These are phyloP conservation scores for Lecanicillium sp. DNA, from an alignment of 2,329 filamentous ascomycete species.

Conservation along the genomic window DNA sequence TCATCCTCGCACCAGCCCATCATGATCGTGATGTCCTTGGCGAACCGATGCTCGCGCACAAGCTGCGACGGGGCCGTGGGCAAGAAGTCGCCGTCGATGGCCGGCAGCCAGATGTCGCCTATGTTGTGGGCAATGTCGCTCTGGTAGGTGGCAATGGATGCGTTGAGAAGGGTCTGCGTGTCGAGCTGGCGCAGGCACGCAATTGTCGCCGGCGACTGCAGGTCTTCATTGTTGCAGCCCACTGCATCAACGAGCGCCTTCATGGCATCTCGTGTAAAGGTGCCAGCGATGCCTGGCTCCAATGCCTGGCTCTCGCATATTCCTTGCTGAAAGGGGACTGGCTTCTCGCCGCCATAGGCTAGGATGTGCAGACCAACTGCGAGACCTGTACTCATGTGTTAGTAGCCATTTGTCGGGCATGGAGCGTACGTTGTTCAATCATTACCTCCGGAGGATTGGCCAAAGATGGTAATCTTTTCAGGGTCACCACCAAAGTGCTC, in stretches of 20 bases:
- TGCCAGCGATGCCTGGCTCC: slow-evolving; percentile 41
- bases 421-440: no score
- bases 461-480: slow-evolving; percentile 9
- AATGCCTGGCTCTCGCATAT: slow-evolving; percentile 41
- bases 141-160: slow-evolving; percentile 33
- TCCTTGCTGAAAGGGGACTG: slow-evolving; percentile 35
- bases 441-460: slow-evolving; percentile 11
- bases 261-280: slow-evolving; percentile 41
- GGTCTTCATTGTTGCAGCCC: slow-evolving; percentile 30
- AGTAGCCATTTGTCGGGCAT: slow-evolving; percentile 8
- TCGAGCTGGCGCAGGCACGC: slow-evolving; percentile 36
- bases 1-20: slow-evolving; percentile 45
- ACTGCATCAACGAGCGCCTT: slow-evolving; percentile 29
- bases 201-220: slow-evolving; percentile 36
- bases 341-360: slow-evolving; percentile 35
- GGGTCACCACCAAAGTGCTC: slow-evolving; percentile 9
- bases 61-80: slow-evolving; percentile 39
- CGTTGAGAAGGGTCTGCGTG: slow-evolving; percentile 32
- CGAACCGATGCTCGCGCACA: slow-evolving; percentile 48
- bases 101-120: slow-evolving; percentile 44
- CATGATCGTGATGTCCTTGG: slow-evolving; percentile 52
- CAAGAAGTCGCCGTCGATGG: slow-evolving; percentile 33
- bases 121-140: slow-evolving; percentile 35
- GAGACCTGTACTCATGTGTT: slow-evolving; percentile 14
- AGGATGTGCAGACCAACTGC: slow-evolving; percentile 39